These are phyloP conservation scores for Botryotinia narcissicola DNA, from an alignment of 2,329 filamentous ascomycete species.

Conservation along the genomic window DNA sequence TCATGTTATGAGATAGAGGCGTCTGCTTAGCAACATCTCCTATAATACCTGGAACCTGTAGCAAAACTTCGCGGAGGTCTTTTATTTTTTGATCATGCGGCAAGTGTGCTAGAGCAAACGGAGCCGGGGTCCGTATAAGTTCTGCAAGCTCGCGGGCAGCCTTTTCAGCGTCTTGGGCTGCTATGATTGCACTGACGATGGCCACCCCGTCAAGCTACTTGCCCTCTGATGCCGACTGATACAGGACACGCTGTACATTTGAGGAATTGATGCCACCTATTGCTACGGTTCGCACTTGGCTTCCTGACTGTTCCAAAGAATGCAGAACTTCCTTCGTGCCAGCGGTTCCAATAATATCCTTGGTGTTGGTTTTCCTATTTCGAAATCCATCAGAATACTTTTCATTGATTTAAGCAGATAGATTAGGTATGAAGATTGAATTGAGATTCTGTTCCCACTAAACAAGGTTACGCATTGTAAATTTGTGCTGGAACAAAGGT, in stretches of 20 bases:
- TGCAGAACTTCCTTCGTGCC: constrained; percentile 67
- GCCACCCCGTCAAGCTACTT: constrained; percentile 78
- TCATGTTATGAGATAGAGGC: constrained; percentile 94
- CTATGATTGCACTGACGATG: constrained; percentile 85
- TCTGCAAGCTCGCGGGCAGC: constrained; percentile 59
- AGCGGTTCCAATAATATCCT: constrained; percentile 71
- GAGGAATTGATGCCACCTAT: constrained; percentile 83
- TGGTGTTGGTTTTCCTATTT: constrained; percentile 78
- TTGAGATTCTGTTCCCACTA: background rate
- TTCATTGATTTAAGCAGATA: background rate
- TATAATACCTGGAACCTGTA: constrained; percentile 46
- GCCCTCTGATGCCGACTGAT: constrained; percentile 55
- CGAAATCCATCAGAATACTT: background rate
- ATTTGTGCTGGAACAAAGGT: background rate
- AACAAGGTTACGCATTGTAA: background rate
- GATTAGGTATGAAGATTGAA: background rate
- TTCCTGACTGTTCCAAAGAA: constrained; percentile 47
- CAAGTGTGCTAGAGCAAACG: constrained; percentile 30
- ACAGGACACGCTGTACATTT: constrained; percentile 72
- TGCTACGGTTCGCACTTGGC: constrained; percentile 64
- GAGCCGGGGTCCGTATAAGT: constrained; percentile 46
- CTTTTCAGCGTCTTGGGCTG: constrained; percentile 62
- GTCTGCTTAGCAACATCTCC: constrained; percentile 58
- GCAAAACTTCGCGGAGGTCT: constrained; percentile 31
- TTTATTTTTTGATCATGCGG: constrained; percentile 25